Conservation (phyloP, 805 yeast species). For the Candida odintsovae region DNA sequence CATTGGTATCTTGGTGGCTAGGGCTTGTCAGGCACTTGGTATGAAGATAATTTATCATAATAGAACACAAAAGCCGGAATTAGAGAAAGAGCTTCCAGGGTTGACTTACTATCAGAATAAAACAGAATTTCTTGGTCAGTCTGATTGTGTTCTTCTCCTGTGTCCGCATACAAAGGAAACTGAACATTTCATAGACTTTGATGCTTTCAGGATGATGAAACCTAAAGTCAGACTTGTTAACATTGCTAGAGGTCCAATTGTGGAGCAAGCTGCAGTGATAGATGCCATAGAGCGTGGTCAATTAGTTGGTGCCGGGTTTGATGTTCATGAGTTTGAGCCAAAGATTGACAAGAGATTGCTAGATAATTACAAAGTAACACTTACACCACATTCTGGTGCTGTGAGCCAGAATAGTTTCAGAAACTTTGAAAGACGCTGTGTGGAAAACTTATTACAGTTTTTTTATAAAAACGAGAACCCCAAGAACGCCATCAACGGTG, state of each 20-base stretch:
- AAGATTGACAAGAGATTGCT: constrained; percentile 28
- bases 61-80: constrained; percentile 26
- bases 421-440: constrained; percentile 33
- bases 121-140: constrained; percentile 22
- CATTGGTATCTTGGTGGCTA: constrained; percentile 39
- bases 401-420: constrained; percentile 31
- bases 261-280: constrained; percentile 33
- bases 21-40: constrained; percentile 36
- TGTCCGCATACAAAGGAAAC: constrained; percentile 37
- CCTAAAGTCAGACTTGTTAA: constrained; percentile 28
- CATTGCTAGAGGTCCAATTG: constrained; percentile 37
- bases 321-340: constrained; percentile 39
- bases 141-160: constrained; percentile 30
- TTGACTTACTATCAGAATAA: constrained; percentile 22
- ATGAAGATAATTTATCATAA: constrained; percentile 39
- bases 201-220: constrained; percentile 22
- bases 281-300: constrained; percentile 36
- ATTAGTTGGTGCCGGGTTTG: constrained; percentile 37
- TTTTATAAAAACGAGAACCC: constrained; percentile 30
- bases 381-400: constrained; percentile 35
- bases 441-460: constrained; percentile 29
- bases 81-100: constrained; percentile 32
- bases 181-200: constrained; percentile 30
- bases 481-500: constrained; percentile 25
- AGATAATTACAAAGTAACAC: constrained; percentile 29